Percentiles rank a stretch among this genome's conserved stretches.
phyloP scores from a whole-genome alignment of 2,329 filamentous ascomycete species.

The Fusarium agapanthi region DNA sequence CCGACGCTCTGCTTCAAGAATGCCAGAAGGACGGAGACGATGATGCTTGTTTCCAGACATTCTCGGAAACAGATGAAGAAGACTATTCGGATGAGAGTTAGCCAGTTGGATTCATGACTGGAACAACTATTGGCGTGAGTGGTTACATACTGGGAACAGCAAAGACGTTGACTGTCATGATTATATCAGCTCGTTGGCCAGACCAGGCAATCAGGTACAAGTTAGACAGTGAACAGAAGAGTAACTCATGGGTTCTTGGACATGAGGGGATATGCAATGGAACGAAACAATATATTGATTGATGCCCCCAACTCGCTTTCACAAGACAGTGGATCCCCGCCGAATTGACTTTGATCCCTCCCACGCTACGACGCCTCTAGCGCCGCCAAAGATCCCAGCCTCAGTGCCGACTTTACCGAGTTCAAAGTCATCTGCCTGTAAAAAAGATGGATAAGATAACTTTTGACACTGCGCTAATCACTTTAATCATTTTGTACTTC shows the following conservation, averaged over 20 bases:
- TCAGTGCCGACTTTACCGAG: neutral
- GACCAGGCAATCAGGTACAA: too few relatives aligned
- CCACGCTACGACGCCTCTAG: neutral
- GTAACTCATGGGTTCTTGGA: accelerated
- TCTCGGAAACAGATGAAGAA: neutral
- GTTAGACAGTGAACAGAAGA: neutral
- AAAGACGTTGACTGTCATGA: slow-evolving; percentile 6
- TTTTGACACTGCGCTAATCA: neutral
- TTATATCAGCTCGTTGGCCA: neutral
- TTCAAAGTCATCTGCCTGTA: neutral
- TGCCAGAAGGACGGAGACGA: neutral
- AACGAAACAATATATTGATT: neutral
- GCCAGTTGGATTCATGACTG: neutral
- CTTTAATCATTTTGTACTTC: neutral
- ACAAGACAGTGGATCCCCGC: neutral
- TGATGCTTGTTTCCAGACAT: slow-evolving; percentile 1
- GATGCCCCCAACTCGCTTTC: neutral
- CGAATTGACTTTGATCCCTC: neutral
- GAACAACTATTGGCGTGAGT: accelerated
- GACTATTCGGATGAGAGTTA: neutral
- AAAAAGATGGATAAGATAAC: neutral
- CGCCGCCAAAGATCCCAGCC: neutral
- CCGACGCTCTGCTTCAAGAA: neutral
- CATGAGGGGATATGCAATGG: neutral
- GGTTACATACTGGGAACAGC: neutral